Conservation (phyloP, 805 yeast species). For the Ogataea parapolymorpha region DNA sequence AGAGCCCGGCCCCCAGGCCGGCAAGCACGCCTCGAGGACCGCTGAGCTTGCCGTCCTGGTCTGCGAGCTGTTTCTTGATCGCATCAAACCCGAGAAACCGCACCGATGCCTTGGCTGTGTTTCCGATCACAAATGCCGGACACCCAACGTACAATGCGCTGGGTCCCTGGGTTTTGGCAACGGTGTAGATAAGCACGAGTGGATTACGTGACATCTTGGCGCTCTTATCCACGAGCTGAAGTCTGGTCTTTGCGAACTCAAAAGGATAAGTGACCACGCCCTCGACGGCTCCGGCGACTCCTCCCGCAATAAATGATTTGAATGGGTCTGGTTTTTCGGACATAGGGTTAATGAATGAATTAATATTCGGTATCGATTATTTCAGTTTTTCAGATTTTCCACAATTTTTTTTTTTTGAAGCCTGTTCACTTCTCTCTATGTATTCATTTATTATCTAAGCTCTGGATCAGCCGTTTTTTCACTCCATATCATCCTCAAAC, state of each 20-base stretch:
- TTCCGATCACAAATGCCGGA: conserved; percentile 94
- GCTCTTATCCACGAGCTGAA: conserved; percentile 72
- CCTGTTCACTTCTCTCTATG: neutral
- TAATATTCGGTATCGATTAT: neutral
- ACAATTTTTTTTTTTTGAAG: neutral
- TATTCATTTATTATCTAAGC: neutral
- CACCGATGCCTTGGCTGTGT: conserved; percentile 94
- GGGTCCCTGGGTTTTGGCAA: conserved; percentile 76
- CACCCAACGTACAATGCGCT: conserved; percentile 87
- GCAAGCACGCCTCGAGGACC: conserved; percentile 93
- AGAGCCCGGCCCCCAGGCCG: conserved; percentile 95
- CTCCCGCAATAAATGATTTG: conserved; percentile 90
- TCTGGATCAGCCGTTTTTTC: neutral
- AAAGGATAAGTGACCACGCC: conserved; percentile 92
- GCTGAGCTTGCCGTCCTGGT: conserved; percentile 80
- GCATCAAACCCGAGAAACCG: conserved; percentile 90
- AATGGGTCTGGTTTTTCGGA: conserved; percentile 56
- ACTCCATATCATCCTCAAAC: conserved; percentile 14
- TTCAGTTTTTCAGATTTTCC: neutral
- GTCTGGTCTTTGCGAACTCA: conserved; percentile 92
- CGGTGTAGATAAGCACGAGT: conserved; percentile 67
- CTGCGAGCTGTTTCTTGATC: conserved; percentile 72
- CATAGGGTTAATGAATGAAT: neutral
- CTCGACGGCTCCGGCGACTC: conserved; percentile 94
- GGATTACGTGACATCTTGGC: conserved; percentile 78